Percentiles rank a stretch among this genome's conserved stretches.
These are phyloP conservation scores for Biscogniauxia mediterranea DNA, from an alignment of 2,329 filamentous ascomycete genomes.

Conservation along the genomic window DNA sequence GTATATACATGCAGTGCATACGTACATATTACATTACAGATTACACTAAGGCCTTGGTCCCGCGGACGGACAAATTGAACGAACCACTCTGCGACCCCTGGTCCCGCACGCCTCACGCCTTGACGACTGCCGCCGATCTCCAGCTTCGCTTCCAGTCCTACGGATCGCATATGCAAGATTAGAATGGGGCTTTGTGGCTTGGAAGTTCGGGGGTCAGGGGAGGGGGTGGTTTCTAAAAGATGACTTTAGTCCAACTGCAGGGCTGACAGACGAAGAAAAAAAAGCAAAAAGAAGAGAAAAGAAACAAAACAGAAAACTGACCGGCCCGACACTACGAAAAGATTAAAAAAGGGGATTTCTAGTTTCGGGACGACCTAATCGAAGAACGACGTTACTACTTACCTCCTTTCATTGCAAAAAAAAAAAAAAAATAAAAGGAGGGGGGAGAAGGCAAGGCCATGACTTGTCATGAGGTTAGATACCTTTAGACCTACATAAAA, in stretches of 20 bases:
- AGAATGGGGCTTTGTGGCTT: background rate
- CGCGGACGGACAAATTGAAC: background rate
- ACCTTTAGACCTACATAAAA: no score
- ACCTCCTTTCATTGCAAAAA: no score
- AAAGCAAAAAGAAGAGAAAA: background rate
- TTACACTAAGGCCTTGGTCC: background rate
- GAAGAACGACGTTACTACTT: background rate
- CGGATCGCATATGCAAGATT: background rate
- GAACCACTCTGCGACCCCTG: no score
- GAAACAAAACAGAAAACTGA: no score
- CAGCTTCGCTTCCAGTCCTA: background rate
- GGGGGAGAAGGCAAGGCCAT: no score
- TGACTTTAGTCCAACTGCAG: background rate
- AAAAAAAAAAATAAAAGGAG: no score
- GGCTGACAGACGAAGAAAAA: background rate
- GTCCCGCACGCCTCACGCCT: no score
- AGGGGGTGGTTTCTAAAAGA: no score
- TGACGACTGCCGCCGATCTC: background rate
- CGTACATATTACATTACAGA: no score
- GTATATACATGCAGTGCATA: no score
- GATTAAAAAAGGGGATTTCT: background rate
- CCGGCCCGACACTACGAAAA: background rate
- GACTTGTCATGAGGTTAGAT: no score
- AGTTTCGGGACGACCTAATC: background rate
- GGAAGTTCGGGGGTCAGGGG: background rate